Conservation (phyloP, 306 rosid species). For the Prosopis cineraria region DNA sequence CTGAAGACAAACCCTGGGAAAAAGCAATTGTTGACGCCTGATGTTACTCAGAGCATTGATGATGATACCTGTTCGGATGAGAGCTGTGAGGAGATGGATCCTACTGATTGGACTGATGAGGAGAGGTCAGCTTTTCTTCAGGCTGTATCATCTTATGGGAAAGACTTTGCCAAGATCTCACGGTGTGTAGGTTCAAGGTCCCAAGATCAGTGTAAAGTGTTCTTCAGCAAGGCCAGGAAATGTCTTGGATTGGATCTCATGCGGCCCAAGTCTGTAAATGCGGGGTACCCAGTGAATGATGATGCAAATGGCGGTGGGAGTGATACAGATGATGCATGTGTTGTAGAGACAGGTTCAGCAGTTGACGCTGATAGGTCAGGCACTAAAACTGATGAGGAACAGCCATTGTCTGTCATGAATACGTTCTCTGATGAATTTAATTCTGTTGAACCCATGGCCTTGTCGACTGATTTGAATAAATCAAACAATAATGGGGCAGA, state of each 20-base stretch:
- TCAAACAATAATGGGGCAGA: constrained; percentile 39
- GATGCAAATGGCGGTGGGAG: constrained; percentile 73
- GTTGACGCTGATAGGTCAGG: constrained; percentile 59
- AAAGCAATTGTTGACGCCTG: constrained; percentile 47
- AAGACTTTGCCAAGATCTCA: constrained; percentile 72
- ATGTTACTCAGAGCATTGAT: constrained; percentile 53
- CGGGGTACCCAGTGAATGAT: constrained; percentile 52
- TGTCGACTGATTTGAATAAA: constrained; percentile 43
- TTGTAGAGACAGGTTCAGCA: constrained; percentile 57
- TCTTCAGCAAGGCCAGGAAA: constrained; percentile 90
- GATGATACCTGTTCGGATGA: constrained; percentile 92
- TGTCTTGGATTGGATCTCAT: constrained; percentile 81
- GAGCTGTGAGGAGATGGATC: constrained; percentile 89
- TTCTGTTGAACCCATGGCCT: constrained; percentile 44
- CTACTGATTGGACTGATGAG: constrained; percentile 83
- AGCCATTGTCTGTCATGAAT: constrained; percentile 45
- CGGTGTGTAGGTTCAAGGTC: constrained; percentile 73
- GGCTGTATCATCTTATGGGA: constrained; percentile 86
- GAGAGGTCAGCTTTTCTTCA: constrained; percentile 78
- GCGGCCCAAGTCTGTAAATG: constrained; percentile 53
- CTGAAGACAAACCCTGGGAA: constrained; percentile 45
- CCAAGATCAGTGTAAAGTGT: constrained; percentile 84
- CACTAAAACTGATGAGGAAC: constrained; percentile 57
- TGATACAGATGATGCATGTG: constrained; percentile 75
- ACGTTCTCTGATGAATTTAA: constrained; percentile 47